Conservation (phyloP, 306 rosid genomes). For the Glycine latifolia region DNA sequence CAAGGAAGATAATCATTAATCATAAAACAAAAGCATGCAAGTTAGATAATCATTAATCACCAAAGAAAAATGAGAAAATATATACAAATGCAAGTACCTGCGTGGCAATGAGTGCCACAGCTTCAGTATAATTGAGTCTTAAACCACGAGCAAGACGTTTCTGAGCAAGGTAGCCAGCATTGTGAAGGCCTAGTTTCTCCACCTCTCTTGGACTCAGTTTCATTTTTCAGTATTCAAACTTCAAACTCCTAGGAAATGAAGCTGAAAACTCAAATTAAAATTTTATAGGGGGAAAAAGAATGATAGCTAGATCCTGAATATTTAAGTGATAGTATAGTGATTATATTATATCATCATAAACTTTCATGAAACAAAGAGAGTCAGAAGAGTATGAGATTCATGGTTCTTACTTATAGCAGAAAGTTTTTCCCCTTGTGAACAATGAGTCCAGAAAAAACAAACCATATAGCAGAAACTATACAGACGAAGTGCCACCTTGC, state of each 20-base stretch:
- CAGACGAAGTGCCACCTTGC: not conserved
- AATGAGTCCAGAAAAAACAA: not conserved
- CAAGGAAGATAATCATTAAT: too few species aligned
- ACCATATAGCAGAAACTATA: not conserved
- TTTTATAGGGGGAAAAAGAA: not conserved
- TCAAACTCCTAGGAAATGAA: not conserved
- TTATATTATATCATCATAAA: not conserved
- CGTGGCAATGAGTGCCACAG: conserved; percentile 84
- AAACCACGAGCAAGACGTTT: conserved; percentile 98
- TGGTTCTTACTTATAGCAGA: conserved; percentile 1
- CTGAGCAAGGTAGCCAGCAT: conserved; percentile 91
- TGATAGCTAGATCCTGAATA: not conserved
- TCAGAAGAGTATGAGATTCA: not conserved
- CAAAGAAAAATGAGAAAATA: not conserved
- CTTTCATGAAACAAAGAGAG: not conserved
- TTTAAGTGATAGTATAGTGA: not conserved
- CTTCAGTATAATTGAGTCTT: conserved; percentile 78
- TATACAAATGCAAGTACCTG: conserved; percentile 58
- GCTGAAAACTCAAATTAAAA: too few species aligned
- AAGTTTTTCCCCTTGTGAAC: too few species aligned
- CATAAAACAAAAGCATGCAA: not conserved
- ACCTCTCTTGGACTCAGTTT: conserved; percentile 77
- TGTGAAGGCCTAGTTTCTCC: conserved; percentile 73
- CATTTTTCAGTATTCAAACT: conserved; percentile 48
- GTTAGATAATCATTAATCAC: not conserved